A percentile compares a stretch with the other conserved stretches of the same genome.
These are phyloP conservation scores for Leptographium procerum DNA, from an alignment of 2,329 filamentous ascomycete genomes.

Conservation along the genomic window DNA sequence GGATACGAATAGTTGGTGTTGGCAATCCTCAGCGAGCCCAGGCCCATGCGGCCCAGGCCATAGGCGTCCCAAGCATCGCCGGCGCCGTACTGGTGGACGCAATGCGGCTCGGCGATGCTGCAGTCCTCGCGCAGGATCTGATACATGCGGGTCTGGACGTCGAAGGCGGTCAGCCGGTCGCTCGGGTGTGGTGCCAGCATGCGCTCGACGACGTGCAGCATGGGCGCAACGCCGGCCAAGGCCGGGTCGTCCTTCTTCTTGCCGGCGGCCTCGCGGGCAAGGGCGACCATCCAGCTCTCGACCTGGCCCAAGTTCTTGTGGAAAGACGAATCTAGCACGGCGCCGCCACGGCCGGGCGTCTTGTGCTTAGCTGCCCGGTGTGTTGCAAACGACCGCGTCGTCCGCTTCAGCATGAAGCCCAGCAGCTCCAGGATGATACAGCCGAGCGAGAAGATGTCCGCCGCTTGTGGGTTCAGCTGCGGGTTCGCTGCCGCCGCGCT, in stretches of 20 bases:
- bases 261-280: constrained; percentile 44
- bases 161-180: constrained; percentile 39
- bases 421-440: constrained; percentile 64
- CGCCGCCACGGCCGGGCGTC: constrained; percentile 43
- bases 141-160: constrained; percentile 42
- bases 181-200: constrained; percentile 42
- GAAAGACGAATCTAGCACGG: constrained; percentile 58
- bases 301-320: constrained; percentile 60
- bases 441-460: constrained; percentile 63
- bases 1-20: not conserved
- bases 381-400: constrained; percentile 51
- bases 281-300: constrained; percentile 52
- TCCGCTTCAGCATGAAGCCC: constrained; percentile 57
- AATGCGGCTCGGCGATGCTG: constrained; percentile 38
- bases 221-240: constrained; percentile 38
- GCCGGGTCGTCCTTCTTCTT: constrained; percentile 24
- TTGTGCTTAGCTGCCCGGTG: constrained; percentile 58
- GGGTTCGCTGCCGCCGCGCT: constrained; percentile 18
- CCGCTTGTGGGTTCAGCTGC: constrained; percentile 41
- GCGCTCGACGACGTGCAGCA: constrained; percentile 39
- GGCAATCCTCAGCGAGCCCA: constrained; percentile 17
- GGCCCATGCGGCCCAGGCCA: constrained; percentile 15
- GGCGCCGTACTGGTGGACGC: constrained; percentile 36
- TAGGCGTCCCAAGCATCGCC: constrained; percentile 12
- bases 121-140: constrained; percentile 38